Base-by-base conservation (phyloP, 148 eudicot genomes). In the Vaccinium macrocarpon region DNA sequence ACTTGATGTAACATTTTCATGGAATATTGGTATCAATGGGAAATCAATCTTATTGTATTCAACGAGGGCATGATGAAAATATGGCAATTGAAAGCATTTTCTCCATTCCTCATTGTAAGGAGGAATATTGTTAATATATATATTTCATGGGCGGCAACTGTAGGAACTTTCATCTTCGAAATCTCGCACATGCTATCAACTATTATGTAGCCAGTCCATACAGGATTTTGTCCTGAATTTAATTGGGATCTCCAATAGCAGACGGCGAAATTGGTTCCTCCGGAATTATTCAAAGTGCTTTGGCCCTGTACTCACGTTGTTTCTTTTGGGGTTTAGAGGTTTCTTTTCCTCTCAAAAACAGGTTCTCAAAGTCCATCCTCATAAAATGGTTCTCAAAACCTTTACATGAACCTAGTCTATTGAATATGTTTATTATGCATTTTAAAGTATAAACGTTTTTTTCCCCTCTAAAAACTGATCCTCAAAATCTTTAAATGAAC, bases 1-100 rank as follows among this genome's bases (percentile, higher is more conserved):
- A 51, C 50, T 53, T 72, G 84, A 4, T n/a, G 59, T 12, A 50
- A 2, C 62, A 70, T 70, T 70, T 50, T 52, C 84, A 70, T 71
- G 66, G 48, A 51, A 82, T 66, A 27, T 66, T 82, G 84, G 52
- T 72, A 82, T 70, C 78, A 29, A 70, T 52, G 38, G 29, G 57
- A 82, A 32, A 71, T 82, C 79, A 82, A 32, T 71, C 6, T 71
- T 64, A 12, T 64, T 82, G 55, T 57, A 78, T 78, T 78, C 81
- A 78, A 78, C 38, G 2, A 78, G 48, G 81, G 56, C 46, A 77
- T 77, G 79, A 77, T 77, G 80, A 23, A 77, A 77, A 77, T 27
- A 35, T 13, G 21, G 80, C 25, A 6, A 50, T 50, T 50, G 80
- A 21, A 25, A 79, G 66, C 81, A 79, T 55, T 79, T 79, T 55